These are phyloP conservation scores for Gigaspora rosea DNA, from an alignment of 192 early-diverging fungal genomes.

Conservation along the genomic window DNA sequence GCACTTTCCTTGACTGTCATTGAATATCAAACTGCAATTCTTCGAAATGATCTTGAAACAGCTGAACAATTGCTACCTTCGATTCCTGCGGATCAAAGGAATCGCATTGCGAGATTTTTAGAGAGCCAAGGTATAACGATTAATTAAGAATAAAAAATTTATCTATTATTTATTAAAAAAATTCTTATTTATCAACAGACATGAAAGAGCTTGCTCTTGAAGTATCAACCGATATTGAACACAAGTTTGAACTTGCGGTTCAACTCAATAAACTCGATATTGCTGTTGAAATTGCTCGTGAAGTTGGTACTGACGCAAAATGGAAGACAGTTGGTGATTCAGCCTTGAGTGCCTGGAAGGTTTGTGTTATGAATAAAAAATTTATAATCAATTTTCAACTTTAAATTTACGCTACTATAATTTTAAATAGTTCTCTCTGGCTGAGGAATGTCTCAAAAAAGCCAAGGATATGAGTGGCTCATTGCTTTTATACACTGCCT, in stretches of 20 bases:
- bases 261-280: constrained; percentile 81
- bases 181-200: constrained; percentile 38
- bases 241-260: constrained; percentile 94
- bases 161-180: neutral
- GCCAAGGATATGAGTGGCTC: constrained; percentile 91
- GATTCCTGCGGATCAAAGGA: constrained; percentile 86
- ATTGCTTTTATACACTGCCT: constrained; percentile 87
- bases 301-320: constrained; percentile 82
- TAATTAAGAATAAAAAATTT: neutral
- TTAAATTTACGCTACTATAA: neutral
- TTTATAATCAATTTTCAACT: neutral
- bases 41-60: constrained; percentile 87
- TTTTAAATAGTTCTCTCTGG: constrained; percentile 50
- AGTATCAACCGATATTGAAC: constrained; percentile 94
- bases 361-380: constrained; percentile 33
- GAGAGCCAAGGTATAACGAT: constrained; percentile 66
- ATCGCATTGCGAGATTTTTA: constrained; percentile 92
- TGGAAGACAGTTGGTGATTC: constrained; percentile 93
- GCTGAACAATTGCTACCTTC: constrained; percentile 80
- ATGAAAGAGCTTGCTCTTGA: constrained; percentile 90
- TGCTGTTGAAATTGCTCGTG: constrained; percentile 84
- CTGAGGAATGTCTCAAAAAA: constrained; percentile 85
- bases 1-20: constrained; percentile 90
- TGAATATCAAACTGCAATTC: constrained; percentile 97
- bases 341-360: constrained; percentile 89